Base-by-base conservation (phyloP, 2,329 filamentous ascomycete genomes). In the Aspergillus hiratsukae region DNA sequence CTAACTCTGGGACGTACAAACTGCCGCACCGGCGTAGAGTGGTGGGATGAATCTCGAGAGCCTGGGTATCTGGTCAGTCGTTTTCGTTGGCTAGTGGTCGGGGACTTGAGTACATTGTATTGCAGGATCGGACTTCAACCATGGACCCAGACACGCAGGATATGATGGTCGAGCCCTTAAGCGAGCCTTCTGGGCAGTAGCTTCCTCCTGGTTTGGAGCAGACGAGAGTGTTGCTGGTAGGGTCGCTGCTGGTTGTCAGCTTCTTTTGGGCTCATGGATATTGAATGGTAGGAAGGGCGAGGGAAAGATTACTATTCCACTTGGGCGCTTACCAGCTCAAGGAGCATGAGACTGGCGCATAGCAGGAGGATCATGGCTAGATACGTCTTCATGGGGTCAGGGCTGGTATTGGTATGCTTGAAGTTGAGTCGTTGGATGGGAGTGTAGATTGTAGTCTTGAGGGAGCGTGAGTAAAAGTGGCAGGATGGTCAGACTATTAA, bases 141-240 rank as follows among this genome's bases (percentile, higher is more conserved):
- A 49, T 55, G 14, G 41, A 51, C 3, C 35, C 19, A 1, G 58
- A 59, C 17, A 37, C 46, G 48, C 65, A 67, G 17, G 58, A 58
- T 2, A 66, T 56, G 17, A 66, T 53, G 1, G 40, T 58, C 1
- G 60, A 48, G 21, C 58, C 51, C 5, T 56, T 28, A 2, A 67
- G 57, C 10, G 65, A 66, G 23, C 52, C 54, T 5, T 53, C 48
- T 43, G 49, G 27, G 35, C 65, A 67, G 54, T 65, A 67, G 27
- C 48, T 55, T 37, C 57, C 57, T 23, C 54, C 58, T 7, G 54
- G 41, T 10, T 57, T 57, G 11, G 63, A 62, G 53, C 65, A 66
- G 25, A 58, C 9, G n/a, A 67, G 55, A 8, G 31, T 51, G 53
- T 64, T 64, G n/a, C 57, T 57, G 23, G 57, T 37, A 1, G 57